Evolutionary conservation across 2,329 filamentous ascomycete species (phyloP).

Genomic region (Teratosphaeria destructans): DNA sequence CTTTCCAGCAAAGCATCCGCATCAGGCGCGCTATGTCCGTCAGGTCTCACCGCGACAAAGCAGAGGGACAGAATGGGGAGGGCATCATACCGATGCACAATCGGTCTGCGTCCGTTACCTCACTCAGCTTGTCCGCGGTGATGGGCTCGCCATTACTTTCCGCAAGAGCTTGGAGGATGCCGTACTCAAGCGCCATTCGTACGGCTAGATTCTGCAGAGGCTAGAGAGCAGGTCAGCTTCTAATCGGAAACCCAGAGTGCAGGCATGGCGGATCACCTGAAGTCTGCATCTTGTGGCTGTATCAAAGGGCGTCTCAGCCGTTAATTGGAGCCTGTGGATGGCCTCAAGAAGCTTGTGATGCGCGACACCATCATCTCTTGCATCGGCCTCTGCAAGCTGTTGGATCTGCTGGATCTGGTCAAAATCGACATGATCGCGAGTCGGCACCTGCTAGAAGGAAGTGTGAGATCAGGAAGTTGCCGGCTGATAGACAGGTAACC

Average conservation of each 20-base stretch:
- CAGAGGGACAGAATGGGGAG: not conserved
- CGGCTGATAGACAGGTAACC: no score
- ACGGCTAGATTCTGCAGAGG: conserved; percentile 2
- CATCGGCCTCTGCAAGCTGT: not conserved
- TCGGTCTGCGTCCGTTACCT: conserved; percentile 3
- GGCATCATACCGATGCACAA: not conserved
- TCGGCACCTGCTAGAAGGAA: no score
- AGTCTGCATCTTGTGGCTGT: not conserved
- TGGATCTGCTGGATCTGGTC: not conserved
- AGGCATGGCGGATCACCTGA: not conserved
- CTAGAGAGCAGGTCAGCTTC: not conserved
- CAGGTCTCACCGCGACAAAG: not conserved
- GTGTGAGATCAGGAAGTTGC: no score
- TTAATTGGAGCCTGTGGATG: conserved; percentile 5
- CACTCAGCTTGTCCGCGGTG: conserved; percentile 1
- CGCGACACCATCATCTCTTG: not conserved
- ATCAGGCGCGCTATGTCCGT: not conserved
- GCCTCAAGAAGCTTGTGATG: conserved; percentile 3
- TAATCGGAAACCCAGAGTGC: not conserved
- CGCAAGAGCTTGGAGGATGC: conserved; percentile 3
- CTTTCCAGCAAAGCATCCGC: not conserved
- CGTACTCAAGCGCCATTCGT: conserved; percentile 5
- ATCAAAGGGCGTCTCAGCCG: conserved; percentile 4
- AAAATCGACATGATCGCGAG: not conserved
- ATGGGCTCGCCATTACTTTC: not conserved